Base-by-base conservation (phyloP, 2,329 filamentous ascomycete species). In the Monilinia fructicola region DNA sequence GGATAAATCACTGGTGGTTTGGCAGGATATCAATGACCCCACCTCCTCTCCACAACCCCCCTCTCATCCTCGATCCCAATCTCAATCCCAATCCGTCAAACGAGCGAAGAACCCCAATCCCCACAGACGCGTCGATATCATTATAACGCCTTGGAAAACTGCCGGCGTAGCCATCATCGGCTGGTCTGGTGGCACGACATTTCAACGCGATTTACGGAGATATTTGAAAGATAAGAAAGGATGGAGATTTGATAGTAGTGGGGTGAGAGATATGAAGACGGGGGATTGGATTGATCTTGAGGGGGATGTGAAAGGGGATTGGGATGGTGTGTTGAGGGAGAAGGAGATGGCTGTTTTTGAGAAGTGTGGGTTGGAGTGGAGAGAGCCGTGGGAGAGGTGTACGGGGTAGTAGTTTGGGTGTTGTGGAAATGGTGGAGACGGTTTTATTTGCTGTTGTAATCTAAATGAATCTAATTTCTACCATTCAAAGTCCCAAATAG, bases 171-270 rank as follows among this genome's bases (percentile, higher is more conserved):
- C 93, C 0, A 84, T 98, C 4, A 79, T 94, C 23, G 93, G 93
- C 1, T 98, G 94, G 95, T 90, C 86, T 21, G 91, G 93, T 0
- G 94, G 88, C 1, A 96, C 89, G 0, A 97, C 93, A 0, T 98
- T 97, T 72, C 87, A 97, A 80, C 83, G 94, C 31, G 95, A 98
- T 77, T 76, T 98, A 64, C 82, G 94, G 52, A 81, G 89, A 44
- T 96, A 94, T 78, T 92, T 89, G 68, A 93, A 91, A 77, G 83
- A 87, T 48, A 82, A 84, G 67, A 88, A 85, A 73, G 82, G 82
- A 0, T 89, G 92, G 83, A 96, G 95, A 77, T 98, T 98, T 75
- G 93, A 97, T 75, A 95, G 90, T 69, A 96, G 91, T 73, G 95
- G 95, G 0, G 85, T 97, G 81, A 85, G 94, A n/a, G 88, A 95